These are phyloP conservation scores for Cicer cuneatum DNA, from an alignment of 306 rosid species.

Conservation along the genomic window DNA sequence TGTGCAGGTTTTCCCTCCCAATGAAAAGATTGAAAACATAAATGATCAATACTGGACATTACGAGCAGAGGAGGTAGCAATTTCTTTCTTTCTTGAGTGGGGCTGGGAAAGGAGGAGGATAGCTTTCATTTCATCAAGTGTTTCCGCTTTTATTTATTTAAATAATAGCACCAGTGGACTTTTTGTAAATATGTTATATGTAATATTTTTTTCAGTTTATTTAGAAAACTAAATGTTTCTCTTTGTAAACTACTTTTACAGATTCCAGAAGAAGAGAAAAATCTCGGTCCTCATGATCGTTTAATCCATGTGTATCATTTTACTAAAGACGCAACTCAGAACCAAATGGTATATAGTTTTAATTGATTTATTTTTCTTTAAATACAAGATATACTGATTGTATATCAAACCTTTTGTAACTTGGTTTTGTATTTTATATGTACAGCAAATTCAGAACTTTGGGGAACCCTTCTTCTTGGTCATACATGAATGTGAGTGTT, in stretches of 20 bases:
- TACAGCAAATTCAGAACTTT: slow-evolving; percentile 86
- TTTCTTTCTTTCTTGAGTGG: slow-evolving; percentile 41
- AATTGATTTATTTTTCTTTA: slow-evolving; percentile 33
- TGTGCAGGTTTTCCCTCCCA: slow-evolving; percentile 81
- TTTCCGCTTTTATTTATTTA: slow-evolving; percentile 34
- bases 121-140: background rate
- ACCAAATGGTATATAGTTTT: slow-evolving; percentile 64
- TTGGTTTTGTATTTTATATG: slow-evolving; percentile 36
- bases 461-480: slow-evolving; percentile 96
- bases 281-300: slow-evolving; percentile 74
- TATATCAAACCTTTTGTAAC: background rate
- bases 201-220: slow-evolving; percentile 7
- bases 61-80: slow-evolving; percentile 85
- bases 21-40: slow-evolving; percentile 84
- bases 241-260: slow-evolving; percentile 41
- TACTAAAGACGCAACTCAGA: slow-evolving; percentile 80
- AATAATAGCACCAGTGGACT: slow-evolving; percentile 16
- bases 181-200: background rate
- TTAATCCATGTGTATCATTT: slow-evolving; percentile 89
- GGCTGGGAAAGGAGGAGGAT: background rate
- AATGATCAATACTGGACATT: slow-evolving; percentile 96
- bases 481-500: slow-evolving; percentile 81
- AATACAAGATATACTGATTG: background rate
- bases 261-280: slow-evolving; percentile 91
- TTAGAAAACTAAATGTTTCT: slow-evolving; percentile 14